Evolutionary conservation across 2,329 filamentous ascomycete genomes (phyloP), one percentile per base, ranked within the genome.

Genomic region (Xylaria sp.): DNA sequence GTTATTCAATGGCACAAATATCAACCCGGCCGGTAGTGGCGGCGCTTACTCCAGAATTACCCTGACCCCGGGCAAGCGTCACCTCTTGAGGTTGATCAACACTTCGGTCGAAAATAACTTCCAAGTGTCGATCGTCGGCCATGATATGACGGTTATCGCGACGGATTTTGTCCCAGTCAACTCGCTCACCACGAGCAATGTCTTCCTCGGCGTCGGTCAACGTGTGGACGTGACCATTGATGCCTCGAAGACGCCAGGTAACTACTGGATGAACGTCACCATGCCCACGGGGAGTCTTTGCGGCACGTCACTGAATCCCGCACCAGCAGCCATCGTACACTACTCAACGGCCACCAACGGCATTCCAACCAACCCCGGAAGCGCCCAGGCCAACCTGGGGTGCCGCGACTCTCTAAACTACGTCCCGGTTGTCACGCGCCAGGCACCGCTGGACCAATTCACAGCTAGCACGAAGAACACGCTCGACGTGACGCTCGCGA

Each of bases 161-260:
- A 82, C 81, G 54, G 88, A 89, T 74, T 84, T 87, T 48, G 85
- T 89, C 2, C 83, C 85, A 1, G 79, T 88, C 51, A 76, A 82
- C 68, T 84, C 88, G 0, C 86, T 86, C 74, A 80, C 79, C 3
- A 84, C 83, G 0, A 78, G 82, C 6, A 79, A 82, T 25, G 79
- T 89, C 54, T 85, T 82, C 56, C 78, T 90, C n/a, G 85, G 82
- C 51, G 81, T 87, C 69, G 83, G 78, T 50, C 82, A 78, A 75
- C 78, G 86, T 8, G 76, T 79, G 58, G 84, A 87, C 69, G 80
- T 87, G 55, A 80, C 84, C 44, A 82, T 87, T 61, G 78, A 82
- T 52, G 84, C 81, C 7, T 78, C 80, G 60, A 68, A 79, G 63
- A 70, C 46, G 34, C 67, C 76, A 18, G 71, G 72, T 1, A 75